Evolutionary conservation across 257 asterid genomes (phyloP), one percentile per base, ranked within the genome.

Genomic region (Mentha longifolia): DNA sequence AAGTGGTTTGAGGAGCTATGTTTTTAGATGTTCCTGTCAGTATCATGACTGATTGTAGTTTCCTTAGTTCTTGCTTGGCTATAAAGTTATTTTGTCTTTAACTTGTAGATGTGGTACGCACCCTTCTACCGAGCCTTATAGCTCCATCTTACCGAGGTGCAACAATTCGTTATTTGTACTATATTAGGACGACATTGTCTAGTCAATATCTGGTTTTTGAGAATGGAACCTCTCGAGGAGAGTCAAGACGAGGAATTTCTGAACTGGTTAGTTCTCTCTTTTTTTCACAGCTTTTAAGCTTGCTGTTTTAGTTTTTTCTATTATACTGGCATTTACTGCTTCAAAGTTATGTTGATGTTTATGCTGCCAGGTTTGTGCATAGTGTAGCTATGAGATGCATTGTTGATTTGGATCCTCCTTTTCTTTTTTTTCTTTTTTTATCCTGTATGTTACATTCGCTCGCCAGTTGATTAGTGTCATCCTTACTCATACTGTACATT

Each of bases 141-240:
- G 76, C 80, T 70, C 80, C 80, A 45, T 62, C 80, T 54, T 76
- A 76, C 72, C 63, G 68, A 76, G 80, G 80, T 43, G 80, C 80
- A 45, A 70, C 80, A 46, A 70, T 76, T 70, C 80, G 80, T 52
- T 76, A 76, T 70, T 41, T 76, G 57, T 76, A 76, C 76, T 76
- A 70, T 64, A 61, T 76, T 63, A 70, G 62, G 73, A 56, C 68
- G 64, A 43, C 63, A 47, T 76, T 76, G 73, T 70, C 80, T 46
- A 72, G 76, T 4, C 68, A 70, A 37, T 76, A 76, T 70, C 67
- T 76, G 64, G 16, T 35, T 45, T 57, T 64, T 64, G 76, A 70
- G 61, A 72, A 70, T 76, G 80, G 72, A 70, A 63, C 73, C 47
- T 37, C 76, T 55, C 76, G 16, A 22, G 73, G 56, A 70, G 72